Conservation (phyloP, 2,329 filamentous ascomycete genomes). For the Aspergillus fumigatus region DNA sequence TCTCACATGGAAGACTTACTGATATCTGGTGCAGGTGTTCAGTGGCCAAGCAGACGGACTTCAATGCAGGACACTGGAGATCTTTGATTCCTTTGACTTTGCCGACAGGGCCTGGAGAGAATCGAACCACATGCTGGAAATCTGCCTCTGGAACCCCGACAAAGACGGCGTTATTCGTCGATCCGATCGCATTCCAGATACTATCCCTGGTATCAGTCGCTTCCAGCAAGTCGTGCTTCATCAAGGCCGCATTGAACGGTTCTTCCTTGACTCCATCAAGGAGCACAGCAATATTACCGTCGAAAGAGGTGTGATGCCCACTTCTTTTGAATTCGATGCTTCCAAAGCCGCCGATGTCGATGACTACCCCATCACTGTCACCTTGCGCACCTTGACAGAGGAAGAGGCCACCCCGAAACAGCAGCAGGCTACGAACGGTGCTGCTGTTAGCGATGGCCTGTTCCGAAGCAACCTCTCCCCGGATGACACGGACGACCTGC, state of each 20-base stretch:
- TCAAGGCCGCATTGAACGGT: conserved; percentile 66
- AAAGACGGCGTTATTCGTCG: conserved; percentile 53
- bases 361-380: conserved; percentile 59
- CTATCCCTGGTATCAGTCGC: conserved; percentile 55
- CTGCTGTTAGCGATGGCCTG: conserved; percentile 47
- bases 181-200: conserved; percentile 59
- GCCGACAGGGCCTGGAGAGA: conserved; percentile 53
- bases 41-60: conserved; percentile 51
- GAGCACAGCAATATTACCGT: conserved; percentile 52
- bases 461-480: conserved; percentile 56
- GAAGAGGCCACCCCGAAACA: conserved; percentile 53
- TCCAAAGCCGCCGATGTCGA: conserved; percentile 41
- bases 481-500: conserved; percentile 55
- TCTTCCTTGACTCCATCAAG: conserved; percentile 60
- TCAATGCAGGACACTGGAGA: conserved; percentile 64
- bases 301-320: conserved; percentile 58
- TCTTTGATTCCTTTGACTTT: conserved; percentile 69
- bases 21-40: conserved; percentile 4
- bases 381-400: conserved; percentile 53
- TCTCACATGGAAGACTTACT: neutral
- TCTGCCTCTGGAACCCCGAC: conserved; percentile 53
- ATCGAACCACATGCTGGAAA: conserved; percentile 24
- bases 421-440: conserved; percentile 27
- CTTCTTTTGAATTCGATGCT: conserved; percentile 52
- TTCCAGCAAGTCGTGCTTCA: conserved; percentile 66